Evolutionary conservation across 2,329 filamentous ascomycete species (phyloP), one percentile per base, ranked within the genome.

Genomic region (Fusarium siculi): DNA sequence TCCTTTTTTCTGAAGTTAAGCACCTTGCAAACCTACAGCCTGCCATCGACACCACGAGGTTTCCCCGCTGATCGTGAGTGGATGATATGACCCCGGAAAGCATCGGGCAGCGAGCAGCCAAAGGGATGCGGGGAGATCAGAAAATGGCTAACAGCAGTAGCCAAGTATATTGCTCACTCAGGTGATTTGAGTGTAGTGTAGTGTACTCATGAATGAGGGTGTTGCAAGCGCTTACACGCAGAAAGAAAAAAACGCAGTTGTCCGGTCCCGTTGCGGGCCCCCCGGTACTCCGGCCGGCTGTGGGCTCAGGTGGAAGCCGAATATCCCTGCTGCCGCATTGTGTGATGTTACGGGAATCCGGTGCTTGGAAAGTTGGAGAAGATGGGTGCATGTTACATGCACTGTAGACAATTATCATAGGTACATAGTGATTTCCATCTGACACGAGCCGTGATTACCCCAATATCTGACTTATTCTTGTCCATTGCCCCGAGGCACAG

Each of bases 41-140:
- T 54, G 56, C 44, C 32, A 58, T 37, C 50, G 62, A 58, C 57
- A 62, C 75, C 76, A 78, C 76, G 76, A 74, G 76, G 76, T 42
- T 58, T 65, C 71, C 69, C 73, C 66, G 76, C 68, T 56, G 74
- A 70, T 75, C 59, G 52, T 78, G 76, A 77, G 63, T 77, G 76
- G 76, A 75, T 68, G 62, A 49, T 50, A 40, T n/a, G 47, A 49
- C 47, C 56, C 63, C 63, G 70, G 73, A 61, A 73, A 47, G 39
- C 58, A 43, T 66, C 46, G 54, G 54, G 36, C 28, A 32, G 32
- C 57, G 67, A 59, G 44, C 52, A 54, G 49, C 68, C 66, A 69
- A 70, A 63, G 16, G 1, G 32, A 43, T 69, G 65, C 56, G 68
- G 73, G 70, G 73, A 65, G 67, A 46, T 1, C 18, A 23, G n/a